A percentile compares a stretch with the other conserved stretches of the same genome.
These are phyloP conservation scores for Ramularia endophylla DNA, from an alignment of 2,329 filamentous ascomycete species.

Conservation along the genomic window DNA sequence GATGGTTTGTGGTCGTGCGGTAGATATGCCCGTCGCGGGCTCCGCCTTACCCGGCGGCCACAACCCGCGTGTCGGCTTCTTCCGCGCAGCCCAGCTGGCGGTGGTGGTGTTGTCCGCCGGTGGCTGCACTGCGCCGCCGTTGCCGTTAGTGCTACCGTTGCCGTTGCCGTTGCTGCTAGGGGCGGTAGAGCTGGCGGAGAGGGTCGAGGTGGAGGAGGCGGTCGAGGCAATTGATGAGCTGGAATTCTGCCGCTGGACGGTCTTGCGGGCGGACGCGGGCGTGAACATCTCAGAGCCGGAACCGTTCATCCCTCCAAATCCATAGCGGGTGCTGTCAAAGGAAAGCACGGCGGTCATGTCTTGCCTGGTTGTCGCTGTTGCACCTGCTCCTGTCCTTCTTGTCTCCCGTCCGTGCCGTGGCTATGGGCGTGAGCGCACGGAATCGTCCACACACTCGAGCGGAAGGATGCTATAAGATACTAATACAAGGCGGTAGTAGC, in stretches of 20 bases:
- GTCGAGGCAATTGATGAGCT: slow-evolving; percentile 70
- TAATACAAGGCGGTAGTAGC: slow-evolving; percentile 2
- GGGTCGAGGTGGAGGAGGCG: slow-evolving; percentile 61
- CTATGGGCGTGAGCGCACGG: no score
- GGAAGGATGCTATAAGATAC: not conserved
- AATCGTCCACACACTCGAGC: no score
- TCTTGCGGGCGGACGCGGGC: slow-evolving; percentile 69
- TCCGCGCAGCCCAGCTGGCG: slow-evolving; percentile 39
- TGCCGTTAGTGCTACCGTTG: slow-evolving; percentile 58
- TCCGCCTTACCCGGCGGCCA: slow-evolving; percentile 63
- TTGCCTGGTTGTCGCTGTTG: not conserved
- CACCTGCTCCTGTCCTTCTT: not conserved
- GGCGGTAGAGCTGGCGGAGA: slow-evolving; percentile 46
- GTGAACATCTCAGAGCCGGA: slow-evolving; percentile 66
- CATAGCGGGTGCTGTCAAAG: slow-evolving; percentile 15
- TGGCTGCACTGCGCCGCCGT: slow-evolving; percentile 37
- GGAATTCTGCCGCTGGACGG: slow-evolving; percentile 79
- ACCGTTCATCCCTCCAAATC: slow-evolving; percentile 34
- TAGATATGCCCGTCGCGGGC: slow-evolving; percentile 57
- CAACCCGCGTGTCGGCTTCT: slow-evolving; percentile 50
- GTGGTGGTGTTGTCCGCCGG: slow-evolving; percentile 32
- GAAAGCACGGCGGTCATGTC: slow-evolving; percentile 44
- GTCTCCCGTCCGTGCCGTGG: no score
- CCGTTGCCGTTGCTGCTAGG: slow-evolving; percentile 55
- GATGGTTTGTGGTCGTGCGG: slow-evolving; percentile 56